Evolutionary conservation across 2,329 filamentous ascomycete genomes (phyloP), one percentile per base, ranked within the genome.

Genomic region (Zymoseptoria passerinii): DNA sequence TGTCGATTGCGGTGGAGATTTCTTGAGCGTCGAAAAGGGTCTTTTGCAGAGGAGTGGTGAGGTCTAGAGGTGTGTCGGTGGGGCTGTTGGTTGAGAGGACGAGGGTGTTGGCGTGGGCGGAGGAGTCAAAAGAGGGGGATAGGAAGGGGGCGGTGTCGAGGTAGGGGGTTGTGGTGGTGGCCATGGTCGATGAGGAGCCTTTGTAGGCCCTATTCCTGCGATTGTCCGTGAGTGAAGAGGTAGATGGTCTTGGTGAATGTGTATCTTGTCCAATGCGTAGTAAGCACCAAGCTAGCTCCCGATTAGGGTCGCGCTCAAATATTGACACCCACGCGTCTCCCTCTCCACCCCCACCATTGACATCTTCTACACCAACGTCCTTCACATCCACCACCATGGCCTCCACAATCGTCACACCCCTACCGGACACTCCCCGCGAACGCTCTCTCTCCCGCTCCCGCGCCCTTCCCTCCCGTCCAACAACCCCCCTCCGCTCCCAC

Each of bases 1-100:
- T 83, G 73, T 99, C 90, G 63, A 99, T 96, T 71, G 95, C 91
- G 0, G 92, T 95, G 75, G 97, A 92, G 65, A 99, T 88, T 75
- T 97, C 94, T 72, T 97, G 94, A 2, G 94, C 87, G 74, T 99
- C 94, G 75, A 99, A 99, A 6, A 97, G 84, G 4, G 96, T 92
- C 56, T 90, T 85, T 4, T 92, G 96, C 52, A 99, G 82, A 2
- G 94, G 92, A 16, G 94, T 97, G 5, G 91, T 92, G 58, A 99
- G 87, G 73, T 99, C 94, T 67, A 97, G 83, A 6, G 90, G 88
- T 1, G 87, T 87, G 75, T 97, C 94, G 65, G 87, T 89, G 59
- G 90, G 81, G 76, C 96, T 95, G 78, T 97, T 97, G 57, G 92
- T 97, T 48, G 86, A 82, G 58, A 92, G 84, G 53, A 97, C 89